Evolutionary conservation across 2,329 filamentous ascomycete species (phyloP).

Genomic region (Chaetomium strumarium): DNA sequence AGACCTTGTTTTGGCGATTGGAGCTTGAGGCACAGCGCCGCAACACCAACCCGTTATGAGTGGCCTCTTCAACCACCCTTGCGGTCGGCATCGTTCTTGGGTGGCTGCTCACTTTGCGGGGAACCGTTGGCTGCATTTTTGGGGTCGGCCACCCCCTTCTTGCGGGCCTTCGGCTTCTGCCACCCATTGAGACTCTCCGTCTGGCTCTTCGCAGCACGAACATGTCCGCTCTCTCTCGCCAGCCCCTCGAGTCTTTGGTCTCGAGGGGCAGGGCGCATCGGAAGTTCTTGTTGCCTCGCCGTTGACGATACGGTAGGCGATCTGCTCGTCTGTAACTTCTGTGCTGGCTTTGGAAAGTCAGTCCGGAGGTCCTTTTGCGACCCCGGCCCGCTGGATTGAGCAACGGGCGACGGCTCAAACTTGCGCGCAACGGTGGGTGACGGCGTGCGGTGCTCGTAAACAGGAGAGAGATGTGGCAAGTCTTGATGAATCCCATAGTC

Average conservation of each 20-base stretch:
- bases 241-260: constrained; percentile 36
- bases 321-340: constrained; percentile 15
- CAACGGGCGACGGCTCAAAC: constrained; percentile 35
- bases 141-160: constrained; percentile 39
- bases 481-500: constrained; percentile 38
- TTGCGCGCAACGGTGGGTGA: constrained; percentile 59
- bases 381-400: constrained; percentile 9
- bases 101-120: constrained; percentile 46
- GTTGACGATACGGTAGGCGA: constrained; percentile 16
- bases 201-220: constrained; percentile 50
- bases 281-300: constrained; percentile 26
- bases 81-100: constrained; percentile 54
- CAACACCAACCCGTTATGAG: not conserved
- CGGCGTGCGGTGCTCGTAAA: constrained; percentile 66
- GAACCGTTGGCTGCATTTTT: constrained; percentile 41
- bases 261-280: constrained; percentile 21
- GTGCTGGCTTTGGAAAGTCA: constrained; percentile 14
- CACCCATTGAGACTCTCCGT: constrained; percentile 41
- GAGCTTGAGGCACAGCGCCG: constrained; percentile 2
- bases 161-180: constrained; percentile 55
- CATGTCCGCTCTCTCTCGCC: constrained; percentile 46
- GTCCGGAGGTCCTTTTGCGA: constrained; percentile 23
- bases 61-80: constrained; percentile 51
- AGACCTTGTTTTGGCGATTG: not conserved
- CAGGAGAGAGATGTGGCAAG: constrained; percentile 59